These are phyloP conservation scores for Phtheirospermum japonicum DNA, from an alignment of 257 asterid species.

Conservation along the genomic window DNA sequence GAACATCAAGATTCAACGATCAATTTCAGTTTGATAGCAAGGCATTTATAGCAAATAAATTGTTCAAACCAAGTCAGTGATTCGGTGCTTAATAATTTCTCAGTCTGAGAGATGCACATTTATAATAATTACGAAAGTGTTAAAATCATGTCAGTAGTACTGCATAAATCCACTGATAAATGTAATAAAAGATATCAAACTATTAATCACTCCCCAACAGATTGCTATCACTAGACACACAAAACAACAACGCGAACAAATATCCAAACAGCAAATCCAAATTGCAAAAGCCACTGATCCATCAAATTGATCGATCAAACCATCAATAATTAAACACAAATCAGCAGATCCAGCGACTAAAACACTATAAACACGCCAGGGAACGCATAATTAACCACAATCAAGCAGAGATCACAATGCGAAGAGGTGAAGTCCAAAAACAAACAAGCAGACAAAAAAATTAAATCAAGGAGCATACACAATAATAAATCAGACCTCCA, in stretches of 20 bases:
- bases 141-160: background rate
- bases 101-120: constrained; percentile 5
- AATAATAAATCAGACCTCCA: constrained; percentile 56
- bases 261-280: constrained; percentile 20
- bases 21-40: background rate
- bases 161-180: background rate
- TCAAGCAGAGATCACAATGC: constrained; percentile 18
- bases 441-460: background rate
- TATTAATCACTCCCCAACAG: background rate
- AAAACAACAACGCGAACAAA: constrained; percentile 3
- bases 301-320: constrained; percentile 2
- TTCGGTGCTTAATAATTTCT: too few relatives aligned
- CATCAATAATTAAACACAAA: constrained; percentile 12
- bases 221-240: constrained; percentile 19
- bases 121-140: background rate
- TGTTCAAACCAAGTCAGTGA: background rate
- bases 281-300: constrained; percentile 15
- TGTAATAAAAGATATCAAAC: background rate
- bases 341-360: constrained; percentile 32
- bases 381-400: constrained; percentile 9
- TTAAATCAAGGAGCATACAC: background rate
- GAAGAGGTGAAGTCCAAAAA: background rate
- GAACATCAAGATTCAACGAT: background rate
- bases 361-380: constrained; percentile 2
- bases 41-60: background rate